Evolutionary conservation across 176 grass and related monocot genomes (phyloP).

Genomic region (Areca catechu): DNA sequence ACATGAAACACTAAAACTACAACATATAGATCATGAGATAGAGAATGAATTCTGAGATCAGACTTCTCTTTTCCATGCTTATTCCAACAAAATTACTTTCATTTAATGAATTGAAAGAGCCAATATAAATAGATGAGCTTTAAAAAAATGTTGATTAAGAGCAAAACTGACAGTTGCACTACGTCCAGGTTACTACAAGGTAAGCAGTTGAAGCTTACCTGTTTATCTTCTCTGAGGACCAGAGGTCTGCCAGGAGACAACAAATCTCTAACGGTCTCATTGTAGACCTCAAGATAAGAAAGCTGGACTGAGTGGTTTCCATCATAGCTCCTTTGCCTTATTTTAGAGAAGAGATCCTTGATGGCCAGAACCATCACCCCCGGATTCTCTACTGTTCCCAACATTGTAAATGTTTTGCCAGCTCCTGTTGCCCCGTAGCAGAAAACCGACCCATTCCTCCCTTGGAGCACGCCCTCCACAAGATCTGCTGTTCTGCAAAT

Average conservation of each 20-base stretch:
- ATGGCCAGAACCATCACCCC: slow-evolving; percentile 96
- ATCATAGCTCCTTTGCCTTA: slow-evolving; percentile 60
- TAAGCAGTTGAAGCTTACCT: slow-evolving; percentile 27
- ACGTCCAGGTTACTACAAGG: no score
- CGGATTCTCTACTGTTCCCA: slow-evolving; percentile 68
- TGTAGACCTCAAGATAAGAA: slow-evolving; percentile 94
- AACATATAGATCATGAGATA: no score
- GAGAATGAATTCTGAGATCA: no score
- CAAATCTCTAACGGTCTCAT: slow-evolving; percentile 93
- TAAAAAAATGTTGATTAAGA: no score
- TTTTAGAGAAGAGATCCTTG: slow-evolving; percentile 86
- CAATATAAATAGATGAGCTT: no score
- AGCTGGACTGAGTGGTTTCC: slow-evolving; percentile 67
- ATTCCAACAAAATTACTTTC: no score
- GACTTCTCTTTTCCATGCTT: no score
- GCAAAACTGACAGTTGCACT: no score
- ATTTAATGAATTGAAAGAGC: no score
- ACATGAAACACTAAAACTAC: no score
- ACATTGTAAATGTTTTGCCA: slow-evolving; percentile 97
- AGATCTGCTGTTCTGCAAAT: slow-evolving; percentile 68
- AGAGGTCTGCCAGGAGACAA: slow-evolving; percentile 80
- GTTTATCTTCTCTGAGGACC: slow-evolving; percentile 84
- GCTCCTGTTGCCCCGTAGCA: slow-evolving; percentile 97
- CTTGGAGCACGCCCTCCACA: slow-evolving; percentile 85
- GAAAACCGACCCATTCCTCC: slow-evolving; percentile 91